Percentiles rank a stretch among this genome's conserved stretches.
Evolutionary conservation across 768 basidiomycete genomes (phyloP).

Genomic region (Mycena rosella): DNA sequence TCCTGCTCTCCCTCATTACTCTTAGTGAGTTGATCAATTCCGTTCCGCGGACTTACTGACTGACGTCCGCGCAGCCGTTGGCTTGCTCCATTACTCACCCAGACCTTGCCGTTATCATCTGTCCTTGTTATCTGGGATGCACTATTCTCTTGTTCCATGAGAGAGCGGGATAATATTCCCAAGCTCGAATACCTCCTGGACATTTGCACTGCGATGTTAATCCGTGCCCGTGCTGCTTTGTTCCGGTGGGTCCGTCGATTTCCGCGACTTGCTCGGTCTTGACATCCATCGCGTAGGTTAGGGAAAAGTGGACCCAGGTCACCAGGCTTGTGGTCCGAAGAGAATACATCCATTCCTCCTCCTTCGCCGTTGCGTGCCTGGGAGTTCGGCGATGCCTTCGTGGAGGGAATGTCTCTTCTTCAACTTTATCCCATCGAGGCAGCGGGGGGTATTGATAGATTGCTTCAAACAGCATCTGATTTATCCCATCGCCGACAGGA

Average conservation of each 20-base stretch:
- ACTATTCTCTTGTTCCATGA: slow-evolving; percentile 70
- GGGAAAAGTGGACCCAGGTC: slow-evolving; percentile 59
- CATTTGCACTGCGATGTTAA: slow-evolving; percentile 76
- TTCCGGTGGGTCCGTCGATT: slow-evolving; percentile 58
- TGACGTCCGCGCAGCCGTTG: slow-evolving; percentile 65
- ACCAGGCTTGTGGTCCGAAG: slow-evolving; percentile 68
- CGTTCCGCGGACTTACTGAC: not conserved
- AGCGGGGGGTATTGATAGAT: slow-evolving; percentile 77
- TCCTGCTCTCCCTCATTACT: slow-evolving; percentile 82
- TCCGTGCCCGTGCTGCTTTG: slow-evolving; percentile 66
- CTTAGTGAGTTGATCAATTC: slow-evolving; percentile 66
- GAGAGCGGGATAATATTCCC: slow-evolving; percentile 66
- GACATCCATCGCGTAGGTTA: slow-evolving; percentile 54
- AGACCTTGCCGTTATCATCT: slow-evolving; percentile 75
- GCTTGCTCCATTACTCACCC: slow-evolving; percentile 78
- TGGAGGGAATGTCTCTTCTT: slow-evolving; percentile 74
- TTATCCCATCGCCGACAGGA: slow-evolving; percentile 65
- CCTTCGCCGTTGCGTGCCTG: slow-evolving; percentile 61
- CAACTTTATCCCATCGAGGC: slow-evolving; percentile 73
- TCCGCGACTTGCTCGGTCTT: slow-evolving; percentile 1
- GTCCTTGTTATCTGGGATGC: slow-evolving; percentile 79
- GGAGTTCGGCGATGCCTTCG: slow-evolving; percentile 73
- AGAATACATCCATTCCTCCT: slow-evolving; percentile 50
- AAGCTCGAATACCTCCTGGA: slow-evolving; percentile 81
- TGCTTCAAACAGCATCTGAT: slow-evolving; percentile 77